Conservation (phyloP, 768 basidiomycete species). For the Xerocomellus intermedius region DNA sequence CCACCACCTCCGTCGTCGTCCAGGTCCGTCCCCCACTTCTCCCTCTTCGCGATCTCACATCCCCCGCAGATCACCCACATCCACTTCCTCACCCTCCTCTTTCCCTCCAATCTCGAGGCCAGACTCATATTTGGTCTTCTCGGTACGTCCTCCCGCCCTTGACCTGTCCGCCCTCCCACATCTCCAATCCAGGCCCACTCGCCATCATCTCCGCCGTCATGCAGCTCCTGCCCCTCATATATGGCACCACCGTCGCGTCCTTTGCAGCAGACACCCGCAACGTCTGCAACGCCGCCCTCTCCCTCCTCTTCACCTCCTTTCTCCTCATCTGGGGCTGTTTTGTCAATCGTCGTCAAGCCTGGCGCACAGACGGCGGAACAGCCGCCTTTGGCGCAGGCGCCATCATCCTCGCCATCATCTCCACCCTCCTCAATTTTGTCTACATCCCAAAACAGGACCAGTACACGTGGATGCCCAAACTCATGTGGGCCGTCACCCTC, state of each 20-base stretch:
- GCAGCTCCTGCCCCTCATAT: conserved; percentile 71
- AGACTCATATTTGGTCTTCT: conserved; percentile 82
- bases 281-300: conserved; percentile 95
- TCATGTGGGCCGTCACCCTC: conserved; percentile 88
- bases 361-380: conserved; percentile 96
- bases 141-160: conserved; percentile 43
- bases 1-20: conserved; percentile 76
- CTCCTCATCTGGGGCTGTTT: conserved; percentile 92
- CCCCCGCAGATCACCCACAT: conserved; percentile 84
- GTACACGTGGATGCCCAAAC: conserved; percentile 86
- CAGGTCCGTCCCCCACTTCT: conserved; percentile 54
- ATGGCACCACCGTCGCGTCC: conserved; percentile 36
- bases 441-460: conserved; percentile 83
- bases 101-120: conserved; percentile 87
- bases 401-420: conserved; percentile 74
- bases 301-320: conserved; percentile 86
- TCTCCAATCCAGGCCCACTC: conserved; percentile 60
- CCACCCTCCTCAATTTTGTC: conserved; percentile 83
- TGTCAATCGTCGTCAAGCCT: conserved; percentile 87
- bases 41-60: background rate
- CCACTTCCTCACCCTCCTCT: conserved; percentile 93
- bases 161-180: background rate
- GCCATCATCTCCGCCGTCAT: conserved; percentile 82
- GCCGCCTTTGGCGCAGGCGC: conserved; percentile 90
- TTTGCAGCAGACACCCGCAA: conserved; percentile 80